These are phyloP conservation scores for Chytriomyces hyalinus DNA, from an alignment of 192 early-diverging fungal genomes.

Conservation along the genomic window DNA sequence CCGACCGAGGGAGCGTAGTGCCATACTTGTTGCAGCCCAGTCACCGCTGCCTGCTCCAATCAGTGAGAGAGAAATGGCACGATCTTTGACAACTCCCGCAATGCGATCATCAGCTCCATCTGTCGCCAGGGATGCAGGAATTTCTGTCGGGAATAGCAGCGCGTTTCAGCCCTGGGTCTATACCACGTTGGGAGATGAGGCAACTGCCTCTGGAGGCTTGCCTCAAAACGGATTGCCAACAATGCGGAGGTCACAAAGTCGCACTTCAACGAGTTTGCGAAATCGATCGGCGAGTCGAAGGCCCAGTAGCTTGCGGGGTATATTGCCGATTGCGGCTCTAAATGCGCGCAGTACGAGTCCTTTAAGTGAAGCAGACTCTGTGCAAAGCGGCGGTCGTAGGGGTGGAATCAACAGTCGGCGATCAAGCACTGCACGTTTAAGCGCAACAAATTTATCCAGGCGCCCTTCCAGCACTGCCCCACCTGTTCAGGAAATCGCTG, in stretches of 20 bases:
- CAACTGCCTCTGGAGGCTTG: not conserved
- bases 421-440: not conserved
- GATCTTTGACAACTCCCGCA: not conserved
- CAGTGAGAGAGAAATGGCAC: not conserved
- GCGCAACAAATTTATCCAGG: not conserved
- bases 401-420: not conserved
- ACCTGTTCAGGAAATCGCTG: not conserved
- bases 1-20: not conserved
- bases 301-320: not conserved
- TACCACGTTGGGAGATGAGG: not conserved
- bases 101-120: not conserved
- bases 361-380: not conserved
- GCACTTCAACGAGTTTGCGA: not conserved
- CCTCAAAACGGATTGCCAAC: not conserved
- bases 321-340: not conserved
- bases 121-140: conserved; percentile 2
- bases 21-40: not conserved
- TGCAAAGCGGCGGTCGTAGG: not conserved
- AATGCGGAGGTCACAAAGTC: not conserved
- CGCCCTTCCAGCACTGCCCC: not conserved
- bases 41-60: not conserved
- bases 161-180: conserved; percentile 25
- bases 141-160: conserved; percentile 7
- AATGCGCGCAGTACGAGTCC: not conserved
- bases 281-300: not conserved